Base-by-base conservation (phyloP, 2,329 filamentous ascomycete species). In the Claviceps sp. region DNA sequence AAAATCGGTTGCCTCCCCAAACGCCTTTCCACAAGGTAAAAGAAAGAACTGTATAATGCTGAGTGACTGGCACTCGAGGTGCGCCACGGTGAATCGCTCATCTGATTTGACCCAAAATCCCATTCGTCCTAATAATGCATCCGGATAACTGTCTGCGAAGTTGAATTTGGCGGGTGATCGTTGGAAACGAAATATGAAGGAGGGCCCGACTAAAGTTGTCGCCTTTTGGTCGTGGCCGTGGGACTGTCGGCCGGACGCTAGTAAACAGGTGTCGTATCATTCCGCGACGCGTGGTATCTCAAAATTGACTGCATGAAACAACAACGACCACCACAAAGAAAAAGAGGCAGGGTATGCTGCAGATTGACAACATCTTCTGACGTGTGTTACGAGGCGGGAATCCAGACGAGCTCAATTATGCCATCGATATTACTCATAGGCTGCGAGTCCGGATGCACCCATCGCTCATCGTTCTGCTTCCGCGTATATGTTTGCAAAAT, bases 321-420 rank as follows among this genome's bases (percentile, higher is more conserved):
- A 9, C 13, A 40, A 9, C 16, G n/a, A 5, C 1, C 20, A 24
- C 22, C 13, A 20, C 20, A 18, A n/a, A 45, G 43, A n/a, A 30
- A 30, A 30, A 16, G 42, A 14, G 5, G 14, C 42, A n/a, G 16
- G 4, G 9, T 14, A 22, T 42, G n/a, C 20, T 22, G 6, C 41
- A 42, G 18, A 22, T 13, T 42, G 41, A 20, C 41, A 22, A 43
- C 20, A 22, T 16, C 42, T 24, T 34, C 6, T 18, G 14, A 34
- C 11, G 30, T 34, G 1, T 34, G 20, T 52, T 51, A 62, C n/a
- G 59, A 58, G 14, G 48, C 42, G 13, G 75, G 71, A 42, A 78
- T 66, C 77, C 77, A 81, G 50, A 80, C 70, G 53, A 81, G 65
- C 65, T 81, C 77, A 45, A 81, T 68, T 37, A 80, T 61, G 3